Conservation (phyloP, 2,329 filamentous ascomycete species). For the Trichoderma semiorbis region DNA sequence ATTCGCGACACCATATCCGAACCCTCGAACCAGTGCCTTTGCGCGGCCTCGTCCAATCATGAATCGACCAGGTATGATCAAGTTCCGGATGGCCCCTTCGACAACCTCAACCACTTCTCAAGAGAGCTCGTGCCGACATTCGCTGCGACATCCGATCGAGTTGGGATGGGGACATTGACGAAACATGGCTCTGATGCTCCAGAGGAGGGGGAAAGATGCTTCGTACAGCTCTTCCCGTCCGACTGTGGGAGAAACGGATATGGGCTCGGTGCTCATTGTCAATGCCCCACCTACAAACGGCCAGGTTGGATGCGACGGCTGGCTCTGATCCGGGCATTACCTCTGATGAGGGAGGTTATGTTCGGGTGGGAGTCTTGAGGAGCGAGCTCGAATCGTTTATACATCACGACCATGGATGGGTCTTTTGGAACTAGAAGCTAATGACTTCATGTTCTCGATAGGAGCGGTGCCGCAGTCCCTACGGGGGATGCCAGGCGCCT, state of each 20-base stretch:
- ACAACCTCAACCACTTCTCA: conserved; percentile 1
- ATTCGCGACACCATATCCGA: conserved; percentile 19
- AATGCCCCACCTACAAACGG: conserved; percentile 13
- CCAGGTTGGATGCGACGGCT: background rate
- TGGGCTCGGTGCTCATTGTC: background rate
- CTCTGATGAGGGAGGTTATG: background rate
- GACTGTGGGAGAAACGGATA: background rate
- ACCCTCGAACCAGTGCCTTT: conserved; percentile 19
- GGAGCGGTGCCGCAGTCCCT: conserved; percentile 60
- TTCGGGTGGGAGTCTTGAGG: background rate
- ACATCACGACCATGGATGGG: background rate
- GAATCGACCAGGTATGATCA: conserved; percentile 58
- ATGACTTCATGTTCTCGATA: conserved; percentile 29
- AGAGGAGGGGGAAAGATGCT: background rate
- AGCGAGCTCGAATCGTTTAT: background rate
- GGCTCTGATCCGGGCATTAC: background rate
- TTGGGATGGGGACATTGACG: background rate
- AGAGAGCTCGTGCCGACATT: background rate
- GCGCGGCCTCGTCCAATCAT: conserved; percentile 41
- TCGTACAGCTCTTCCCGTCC: background rate
- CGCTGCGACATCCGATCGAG: background rate
- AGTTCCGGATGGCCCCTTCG: conserved; percentile 9
- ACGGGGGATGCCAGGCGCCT: conserved; percentile 59
- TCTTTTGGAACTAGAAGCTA: background rate
- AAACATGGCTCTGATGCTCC: background rate